Evolutionary conservation across 2,329 filamentous ascomycete genomes (phyloP).

Genomic region (Dothidotthia symphoricarpi): DNA sequence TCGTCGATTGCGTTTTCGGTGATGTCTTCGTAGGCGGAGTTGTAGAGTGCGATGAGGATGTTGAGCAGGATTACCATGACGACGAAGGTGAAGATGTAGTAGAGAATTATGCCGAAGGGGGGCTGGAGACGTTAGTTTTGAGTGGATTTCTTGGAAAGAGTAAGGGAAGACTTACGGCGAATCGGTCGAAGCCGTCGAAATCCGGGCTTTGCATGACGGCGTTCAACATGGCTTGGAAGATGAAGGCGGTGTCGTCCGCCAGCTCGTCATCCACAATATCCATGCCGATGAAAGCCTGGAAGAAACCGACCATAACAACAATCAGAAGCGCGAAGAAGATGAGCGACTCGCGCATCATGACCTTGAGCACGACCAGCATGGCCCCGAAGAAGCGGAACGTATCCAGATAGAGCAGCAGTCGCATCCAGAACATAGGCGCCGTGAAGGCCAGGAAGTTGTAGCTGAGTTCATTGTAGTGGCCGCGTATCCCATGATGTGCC

Average conservation of each 20-base stretch:
- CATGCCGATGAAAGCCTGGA: conserved; percentile 91
- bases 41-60: conserved; percentile 95
- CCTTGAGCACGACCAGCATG: conserved; percentile 93
- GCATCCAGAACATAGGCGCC: conserved; percentile 95
- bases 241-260: conserved; percentile 66
- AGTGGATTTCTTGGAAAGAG: not conserved
- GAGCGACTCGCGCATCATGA: conserved; percentile 66
- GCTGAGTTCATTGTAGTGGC: conserved; percentile 71
- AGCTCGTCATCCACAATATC: conserved; percentile 73
- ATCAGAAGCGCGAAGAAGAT: conserved; percentile 93
- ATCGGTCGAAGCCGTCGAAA: conserved; percentile 83
- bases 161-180: conserved; percentile 53
- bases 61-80: conserved; percentile 95
- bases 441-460: conserved; percentile 94
- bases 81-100: conserved; percentile 97
- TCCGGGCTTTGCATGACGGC: conserved; percentile 90
- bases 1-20: conserved; percentile 92
- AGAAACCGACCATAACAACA: conserved; percentile 80
- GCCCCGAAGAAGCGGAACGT: conserved; percentile 93
- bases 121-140: conserved; percentile 45
- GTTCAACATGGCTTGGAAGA: conserved; percentile 80
- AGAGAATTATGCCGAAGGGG: conserved; percentile 90
- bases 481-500: conserved; percentile 49
- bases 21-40: conserved; percentile 93
- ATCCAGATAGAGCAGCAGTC: conserved; percentile 88